Conservation (phyloP, 805 yeast species). For the Wickerhamiella kurtzmanii region DNA sequence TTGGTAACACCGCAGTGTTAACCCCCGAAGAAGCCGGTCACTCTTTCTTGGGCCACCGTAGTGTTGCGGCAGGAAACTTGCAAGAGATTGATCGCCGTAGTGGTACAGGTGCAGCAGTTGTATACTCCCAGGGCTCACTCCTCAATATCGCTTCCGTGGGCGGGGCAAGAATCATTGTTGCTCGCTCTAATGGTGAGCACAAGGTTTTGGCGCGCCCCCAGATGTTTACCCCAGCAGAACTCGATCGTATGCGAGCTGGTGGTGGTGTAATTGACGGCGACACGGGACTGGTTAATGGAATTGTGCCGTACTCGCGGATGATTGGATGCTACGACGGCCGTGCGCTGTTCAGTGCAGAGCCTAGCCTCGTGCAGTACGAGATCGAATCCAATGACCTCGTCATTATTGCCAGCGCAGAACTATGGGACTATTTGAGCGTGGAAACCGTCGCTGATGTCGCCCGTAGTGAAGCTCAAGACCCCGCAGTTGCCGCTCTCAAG, state of each 20-base stretch:
- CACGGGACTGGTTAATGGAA: conserved; percentile 63
- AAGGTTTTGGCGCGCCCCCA: conserved; percentile 76
- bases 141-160: conserved; percentile 82
- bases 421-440: conserved; percentile 75
- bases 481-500: conserved; percentile 84
- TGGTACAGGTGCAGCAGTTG: conserved; percentile 76
- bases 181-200: conserved; percentile 71
- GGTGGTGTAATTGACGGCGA: conserved; percentile 84
- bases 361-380: conserved; percentile 37
- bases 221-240: conserved; percentile 53
- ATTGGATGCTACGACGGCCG: conserved; percentile 77
- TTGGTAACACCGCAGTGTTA: conserved; percentile 37
- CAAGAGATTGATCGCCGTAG: conserved; percentile 56
- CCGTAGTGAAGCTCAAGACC: conserved; percentile 59
- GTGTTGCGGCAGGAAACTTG: conserved; percentile 40
- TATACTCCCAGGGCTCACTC: conserved; percentile 58
- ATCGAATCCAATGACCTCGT: conserved; percentile 69
- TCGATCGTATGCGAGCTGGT: conserved; percentile 63
- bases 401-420: conserved; percentile 65
- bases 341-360: conserved; percentile 83
- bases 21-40: conserved; percentile 22
- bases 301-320: conserved; percentile 68
- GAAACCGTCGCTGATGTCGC: conserved; percentile 86
- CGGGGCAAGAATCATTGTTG: conserved; percentile 69
- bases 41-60: conserved; percentile 38